These are phyloP conservation scores for Trichosporon asahii DNA, from an alignment of 1,284 basidiomycete species.

Conservation along the genomic window DNA sequence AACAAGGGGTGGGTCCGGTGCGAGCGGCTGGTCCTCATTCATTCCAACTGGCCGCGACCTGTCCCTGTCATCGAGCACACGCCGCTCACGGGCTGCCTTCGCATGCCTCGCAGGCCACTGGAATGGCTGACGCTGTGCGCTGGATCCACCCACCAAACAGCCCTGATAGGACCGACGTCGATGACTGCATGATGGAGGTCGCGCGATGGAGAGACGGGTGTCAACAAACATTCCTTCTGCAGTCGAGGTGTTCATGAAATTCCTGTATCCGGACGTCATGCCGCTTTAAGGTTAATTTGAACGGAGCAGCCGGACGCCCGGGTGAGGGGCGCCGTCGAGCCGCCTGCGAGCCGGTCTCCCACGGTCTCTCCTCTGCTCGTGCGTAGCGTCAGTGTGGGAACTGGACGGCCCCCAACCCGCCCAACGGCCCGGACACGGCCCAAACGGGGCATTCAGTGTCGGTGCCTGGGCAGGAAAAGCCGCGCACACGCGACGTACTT, in stretches of 20 bases:
- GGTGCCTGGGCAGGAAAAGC: background rate
- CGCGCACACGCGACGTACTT: background rate
- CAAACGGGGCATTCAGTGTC: constrained; percentile 2
- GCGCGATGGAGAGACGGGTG: no score
- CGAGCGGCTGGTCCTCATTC: background rate
- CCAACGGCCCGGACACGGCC: background rate
- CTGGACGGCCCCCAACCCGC: background rate
- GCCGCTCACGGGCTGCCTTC: background rate
- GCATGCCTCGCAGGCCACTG: background rate
- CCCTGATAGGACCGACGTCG: background rate
- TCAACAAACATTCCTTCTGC: constrained; percentile 2
- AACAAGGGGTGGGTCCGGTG: constrained; percentile 1
- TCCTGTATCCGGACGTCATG: background rate
- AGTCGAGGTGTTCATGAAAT: background rate
- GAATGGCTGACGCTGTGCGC: background rate
- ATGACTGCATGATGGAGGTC: background rate
- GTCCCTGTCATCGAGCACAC: background rate
- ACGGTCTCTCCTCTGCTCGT: background rate
- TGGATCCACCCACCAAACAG: background rate
- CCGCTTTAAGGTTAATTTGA: constrained; percentile 1
- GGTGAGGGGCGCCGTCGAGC: background rate
- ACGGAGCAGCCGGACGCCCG: background rate
- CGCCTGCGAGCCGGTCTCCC: background rate
- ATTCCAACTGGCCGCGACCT: background rate
- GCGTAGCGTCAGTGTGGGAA: background rate